A percentile compares a stretch with the other conserved stretches of the same genome.
Conservation (phyloP, 2,329 filamentous ascomycete species). For the Botrytis fabae region DNA sequence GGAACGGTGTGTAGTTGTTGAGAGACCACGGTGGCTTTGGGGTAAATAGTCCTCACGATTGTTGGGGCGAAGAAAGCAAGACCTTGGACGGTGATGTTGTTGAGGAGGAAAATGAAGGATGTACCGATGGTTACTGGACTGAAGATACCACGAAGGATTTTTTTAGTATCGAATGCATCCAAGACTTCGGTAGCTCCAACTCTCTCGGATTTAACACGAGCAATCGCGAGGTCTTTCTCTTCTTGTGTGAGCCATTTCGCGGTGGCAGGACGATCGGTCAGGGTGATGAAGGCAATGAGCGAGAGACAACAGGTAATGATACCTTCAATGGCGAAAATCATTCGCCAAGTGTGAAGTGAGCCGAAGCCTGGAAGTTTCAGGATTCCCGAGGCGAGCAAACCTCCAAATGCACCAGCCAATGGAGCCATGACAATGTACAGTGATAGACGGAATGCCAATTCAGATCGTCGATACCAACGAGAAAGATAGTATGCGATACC, state of each 20-base stretch:
- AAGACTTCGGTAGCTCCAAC: slow-evolving; percentile 62
- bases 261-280: slow-evolving; percentile 69
- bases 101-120: slow-evolving; percentile 47
- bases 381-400: slow-evolving; percentile 64
- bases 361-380: slow-evolving; percentile 57
- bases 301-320: slow-evolving; percentile 59
- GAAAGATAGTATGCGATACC: slow-evolving; percentile 74
- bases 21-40: slow-evolving; percentile 54
- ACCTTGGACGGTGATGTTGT: slow-evolving; percentile 67
- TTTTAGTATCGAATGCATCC: slow-evolving; percentile 60
- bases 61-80: slow-evolving; percentile 70
- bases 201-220: slow-evolving; percentile 68
- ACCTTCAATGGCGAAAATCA: slow-evolving; percentile 73
- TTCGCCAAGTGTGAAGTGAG: slow-evolving; percentile 59
- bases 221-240: slow-evolving; percentile 66
- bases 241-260: slow-evolving; percentile 65
- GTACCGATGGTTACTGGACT: slow-evolving; percentile 61
- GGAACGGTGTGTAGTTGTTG: slow-evolving; percentile 72
- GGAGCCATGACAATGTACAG: slow-evolving; percentile 72
- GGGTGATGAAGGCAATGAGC: slow-evolving; percentile 61
- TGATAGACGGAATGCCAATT: slow-evolving; percentile 66
- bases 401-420: slow-evolving; percentile 70
- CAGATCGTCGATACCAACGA: slow-evolving; percentile 69
- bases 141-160: slow-evolving; percentile 62
- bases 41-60: slow-evolving; percentile 69